A percentile compares a stretch with the other conserved stretches of the same genome.
Evolutionary conservation across 2,329 filamentous ascomycete species (phyloP).

Genomic region (Epicoccum sorghinum): DNA sequence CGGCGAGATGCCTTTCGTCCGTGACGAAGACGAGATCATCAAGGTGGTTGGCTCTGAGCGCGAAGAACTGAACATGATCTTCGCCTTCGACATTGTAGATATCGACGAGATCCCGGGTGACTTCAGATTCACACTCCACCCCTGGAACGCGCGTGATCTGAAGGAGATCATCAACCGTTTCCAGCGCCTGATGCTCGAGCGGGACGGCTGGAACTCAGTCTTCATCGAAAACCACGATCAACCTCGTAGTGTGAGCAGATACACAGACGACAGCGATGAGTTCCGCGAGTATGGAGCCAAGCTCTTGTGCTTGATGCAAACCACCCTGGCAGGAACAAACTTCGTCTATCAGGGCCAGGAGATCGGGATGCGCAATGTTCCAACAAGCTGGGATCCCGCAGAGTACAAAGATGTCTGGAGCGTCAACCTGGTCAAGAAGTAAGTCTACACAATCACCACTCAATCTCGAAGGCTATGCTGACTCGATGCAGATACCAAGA

Average conservation of each 20-base stretch:
- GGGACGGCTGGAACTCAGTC: slow-evolving; percentile 55
- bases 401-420: slow-evolving; percentile 62
- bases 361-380: slow-evolving; percentile 58
- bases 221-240: slow-evolving; percentile 63
- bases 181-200: slow-evolving; percentile 47
- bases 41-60: slow-evolving; percentile 51
- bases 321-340: slow-evolving; percentile 55
- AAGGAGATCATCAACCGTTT: slow-evolving; percentile 42
- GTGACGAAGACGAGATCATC: slow-evolving; percentile 56
- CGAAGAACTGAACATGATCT: slow-evolving; percentile 71
- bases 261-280: slow-evolving; percentile 55
- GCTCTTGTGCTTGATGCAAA: slow-evolving; percentile 56
- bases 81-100: slow-evolving; percentile 56
- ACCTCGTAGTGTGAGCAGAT: slow-evolving; percentile 56
- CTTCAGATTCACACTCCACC: slow-evolving; percentile 43
- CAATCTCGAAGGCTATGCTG: not conserved
- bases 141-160: slow-evolving; percentile 43
- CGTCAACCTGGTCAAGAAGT: slow-evolving; percentile 60
- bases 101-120: slow-evolving; percentile 47
- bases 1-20: slow-evolving; percentile 66
- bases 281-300: slow-evolving; percentile 56
- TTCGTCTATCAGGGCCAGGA: slow-evolving; percentile 60
- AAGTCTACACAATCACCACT: slow-evolving; percentile 1
- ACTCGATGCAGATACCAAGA: slow-evolving; percentile 30
- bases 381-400: slow-evolving; percentile 48